These are phyloP conservation scores for Rhodotorula mucilaginosa DNA, from an alignment of 1,284 basidiomycete genomes.

Conservation along the genomic window DNA sequence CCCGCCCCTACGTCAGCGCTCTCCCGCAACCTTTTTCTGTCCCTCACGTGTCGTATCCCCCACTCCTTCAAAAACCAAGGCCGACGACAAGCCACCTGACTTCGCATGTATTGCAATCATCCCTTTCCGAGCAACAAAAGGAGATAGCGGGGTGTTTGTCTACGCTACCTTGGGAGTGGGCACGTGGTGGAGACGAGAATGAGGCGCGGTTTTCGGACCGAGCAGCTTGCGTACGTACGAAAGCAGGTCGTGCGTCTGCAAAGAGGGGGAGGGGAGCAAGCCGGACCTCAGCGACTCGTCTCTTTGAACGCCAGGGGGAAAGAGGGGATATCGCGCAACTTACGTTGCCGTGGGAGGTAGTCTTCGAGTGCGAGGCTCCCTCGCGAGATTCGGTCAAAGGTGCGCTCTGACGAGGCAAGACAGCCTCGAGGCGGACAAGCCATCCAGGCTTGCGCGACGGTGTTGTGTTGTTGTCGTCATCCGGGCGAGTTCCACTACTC, in stretches of 20 bases:
- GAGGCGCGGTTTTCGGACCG: slow-evolving; percentile 3
- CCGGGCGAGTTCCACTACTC: too few relatives aligned
- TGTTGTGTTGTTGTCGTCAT: neutral
- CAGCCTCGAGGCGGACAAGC: slow-evolving; percentile 16
- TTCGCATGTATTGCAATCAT: neutral
- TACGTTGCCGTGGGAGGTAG: neutral
- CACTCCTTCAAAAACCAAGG: too few relatives aligned
- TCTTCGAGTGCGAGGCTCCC: too few relatives aligned
- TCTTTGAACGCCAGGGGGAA: neutral
- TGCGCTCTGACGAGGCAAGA: neutral
- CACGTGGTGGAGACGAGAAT: neutral
- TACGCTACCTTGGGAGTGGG: neutral
- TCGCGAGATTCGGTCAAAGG: neutral
- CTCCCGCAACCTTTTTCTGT: too few relatives aligned
- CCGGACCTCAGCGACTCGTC: too few relatives aligned
- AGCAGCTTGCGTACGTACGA: slow-evolving; percentile 17
- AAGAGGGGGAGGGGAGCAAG: neutral
- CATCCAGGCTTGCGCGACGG: slow-evolving; percentile 17
- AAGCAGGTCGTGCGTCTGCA: slow-evolving; percentile 16
- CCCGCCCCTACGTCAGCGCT: too few relatives aligned
- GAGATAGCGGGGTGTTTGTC: slow-evolving; percentile 14
- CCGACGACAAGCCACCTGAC: too few relatives aligned
- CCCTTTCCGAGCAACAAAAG: slow-evolving; percentile 18
- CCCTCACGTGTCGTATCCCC: too few relatives aligned
- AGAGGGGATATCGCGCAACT: slow-evolving; percentile 1